These are phyloP conservation scores for Aschersonia sp. DNA, from an alignment of 2,329 filamentous ascomycete genomes.

Conservation along the genomic window DNA sequence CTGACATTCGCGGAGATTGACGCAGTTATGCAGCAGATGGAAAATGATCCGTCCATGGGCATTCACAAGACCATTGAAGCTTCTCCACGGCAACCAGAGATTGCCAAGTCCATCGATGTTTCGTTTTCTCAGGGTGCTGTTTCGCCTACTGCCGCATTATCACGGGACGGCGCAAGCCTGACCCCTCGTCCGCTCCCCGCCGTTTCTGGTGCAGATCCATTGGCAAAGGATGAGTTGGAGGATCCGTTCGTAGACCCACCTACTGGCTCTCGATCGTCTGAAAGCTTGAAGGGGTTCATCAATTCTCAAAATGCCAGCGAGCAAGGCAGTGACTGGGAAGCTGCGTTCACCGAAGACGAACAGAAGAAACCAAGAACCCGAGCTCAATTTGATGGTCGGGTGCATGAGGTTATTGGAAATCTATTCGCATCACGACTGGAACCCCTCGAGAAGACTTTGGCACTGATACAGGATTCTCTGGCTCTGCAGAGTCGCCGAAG, in stretches of 20 bases:
- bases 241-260: slow-evolving; percentile 46
- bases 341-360: slow-evolving; percentile 66
- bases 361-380: slow-evolving; percentile 71
- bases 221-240: slow-evolving; percentile 40
- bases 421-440: slow-evolving; percentile 62
- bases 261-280: slow-evolving; percentile 30
- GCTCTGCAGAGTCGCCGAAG: slow-evolving; percentile 39
- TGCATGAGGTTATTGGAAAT: slow-evolving; percentile 72
- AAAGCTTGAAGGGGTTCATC: slow-evolving; percentile 30
- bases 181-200: slow-evolving; percentile 44
- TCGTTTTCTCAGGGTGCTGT: neutral
- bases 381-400: slow-evolving; percentile 74
- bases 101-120: slow-evolving; percentile 20
- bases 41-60: slow-evolving; percentile 57
- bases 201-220: slow-evolving; percentile 29
- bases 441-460: slow-evolving; percentile 68
- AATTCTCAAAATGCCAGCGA: slow-evolving; percentile 31
- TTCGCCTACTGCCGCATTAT: slow-evolving; percentile 19
- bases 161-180: slow-evolving; percentile 61
- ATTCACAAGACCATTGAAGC: slow-evolving; percentile 47
- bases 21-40: slow-evolving; percentile 76
- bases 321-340: slow-evolving; percentile 83
- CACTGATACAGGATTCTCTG: slow-evolving; percentile 59
- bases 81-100: slow-evolving; percentile 23
- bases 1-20: slow-evolving; percentile 74